Evolutionary conservation across 2,329 filamentous ascomycete genomes (phyloP).

Genomic region (Sporothrix pallida): DNA sequence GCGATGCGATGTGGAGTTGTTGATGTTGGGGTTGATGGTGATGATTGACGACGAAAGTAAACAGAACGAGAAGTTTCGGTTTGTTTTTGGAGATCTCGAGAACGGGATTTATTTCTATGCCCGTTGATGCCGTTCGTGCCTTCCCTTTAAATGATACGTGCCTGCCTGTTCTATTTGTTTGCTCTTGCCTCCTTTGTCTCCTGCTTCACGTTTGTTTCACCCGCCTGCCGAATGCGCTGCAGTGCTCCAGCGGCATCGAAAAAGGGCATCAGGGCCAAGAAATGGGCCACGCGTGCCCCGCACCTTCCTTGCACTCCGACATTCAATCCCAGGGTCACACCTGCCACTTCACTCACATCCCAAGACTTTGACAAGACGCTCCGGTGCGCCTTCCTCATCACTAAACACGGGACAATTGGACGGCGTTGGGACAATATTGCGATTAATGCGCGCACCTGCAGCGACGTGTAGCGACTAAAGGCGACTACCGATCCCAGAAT

Average conservation of each 20-base stretch:
- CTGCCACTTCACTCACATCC: neutral
- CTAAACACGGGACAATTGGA: neutral
- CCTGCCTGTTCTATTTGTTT: neutral
- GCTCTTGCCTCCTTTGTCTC: neutral
- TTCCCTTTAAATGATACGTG: conserved; percentile 5
- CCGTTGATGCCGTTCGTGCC: neutral
- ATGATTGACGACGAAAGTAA: neutral
- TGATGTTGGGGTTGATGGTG: neutral
- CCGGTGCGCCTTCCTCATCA: conserved; percentile 2
- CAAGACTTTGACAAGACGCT: neutral
- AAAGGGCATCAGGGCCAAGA: neutral
- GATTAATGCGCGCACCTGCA: conserved; percentile 24
- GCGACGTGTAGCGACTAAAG: neutral
- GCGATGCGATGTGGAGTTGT: neutral
- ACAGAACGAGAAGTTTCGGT: neutral
- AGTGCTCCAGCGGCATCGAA: neutral
- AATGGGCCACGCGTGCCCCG: conserved; percentile 8
- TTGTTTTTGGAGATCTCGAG: neutral
- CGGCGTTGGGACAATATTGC: neutral
- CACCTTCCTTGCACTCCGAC: neutral
- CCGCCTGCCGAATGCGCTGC: neutral
- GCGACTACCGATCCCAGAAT: neutral
- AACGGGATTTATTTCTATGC: neutral
- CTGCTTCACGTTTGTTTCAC: conserved; percentile 36
- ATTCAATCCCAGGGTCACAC: neutral